Percentiles rank a stretch among this genome's conserved stretches.
phyloP scores from a whole-genome alignment of 1,284 basidiomycete genomes.

The Malassezia dermatis region DNA sequence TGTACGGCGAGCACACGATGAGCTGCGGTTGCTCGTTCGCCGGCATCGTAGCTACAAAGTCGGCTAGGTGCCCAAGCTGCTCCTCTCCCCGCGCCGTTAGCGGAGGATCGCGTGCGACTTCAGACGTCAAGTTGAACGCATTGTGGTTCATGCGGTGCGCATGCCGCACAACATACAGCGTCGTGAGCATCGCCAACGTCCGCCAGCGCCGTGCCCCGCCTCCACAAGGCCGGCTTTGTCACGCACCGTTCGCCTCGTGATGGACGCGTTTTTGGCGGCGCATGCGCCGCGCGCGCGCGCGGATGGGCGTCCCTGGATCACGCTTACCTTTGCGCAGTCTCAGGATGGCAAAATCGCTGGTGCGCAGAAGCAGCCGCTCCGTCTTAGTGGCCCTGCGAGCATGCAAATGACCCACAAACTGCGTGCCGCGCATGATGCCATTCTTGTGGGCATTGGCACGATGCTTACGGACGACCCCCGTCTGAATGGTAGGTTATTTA shows the following conservation, averaged over 20 bases:
- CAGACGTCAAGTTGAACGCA: constrained; percentile 52
- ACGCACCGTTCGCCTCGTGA: background rate
- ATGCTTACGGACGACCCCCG: constrained; percentile 82
- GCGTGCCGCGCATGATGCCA: constrained; percentile 72
- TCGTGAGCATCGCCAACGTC: constrained; percentile 53
- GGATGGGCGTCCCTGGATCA: constrained; percentile 49
- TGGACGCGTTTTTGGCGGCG: background rate
- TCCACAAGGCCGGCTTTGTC: background rate
- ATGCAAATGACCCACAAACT: constrained; percentile 82
- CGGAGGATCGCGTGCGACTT: constrained; percentile 60
- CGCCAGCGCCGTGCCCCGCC: background rate
- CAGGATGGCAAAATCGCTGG: constrained; percentile 86
- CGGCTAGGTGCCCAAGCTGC: constrained; percentile 65
- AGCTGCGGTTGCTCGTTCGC: constrained; percentile 61
- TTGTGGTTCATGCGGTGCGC: constrained; percentile 45
- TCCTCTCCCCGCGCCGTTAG: constrained; percentile 64
- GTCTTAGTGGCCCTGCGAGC: constrained; percentile 71
- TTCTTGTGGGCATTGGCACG: constrained; percentile 80
- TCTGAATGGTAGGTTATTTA: constrained; percentile 55
- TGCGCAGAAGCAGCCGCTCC: constrained; percentile 60
- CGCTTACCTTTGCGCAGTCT: constrained; percentile 88
- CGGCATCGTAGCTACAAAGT: constrained; percentile 59
- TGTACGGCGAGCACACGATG: constrained; percentile 55
- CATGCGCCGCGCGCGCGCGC: background rate
- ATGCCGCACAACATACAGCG: constrained; percentile 68